Base-by-base conservation (phyloP, 106 monocot species). In the Phalaenopsis aphrodite region DNA sequence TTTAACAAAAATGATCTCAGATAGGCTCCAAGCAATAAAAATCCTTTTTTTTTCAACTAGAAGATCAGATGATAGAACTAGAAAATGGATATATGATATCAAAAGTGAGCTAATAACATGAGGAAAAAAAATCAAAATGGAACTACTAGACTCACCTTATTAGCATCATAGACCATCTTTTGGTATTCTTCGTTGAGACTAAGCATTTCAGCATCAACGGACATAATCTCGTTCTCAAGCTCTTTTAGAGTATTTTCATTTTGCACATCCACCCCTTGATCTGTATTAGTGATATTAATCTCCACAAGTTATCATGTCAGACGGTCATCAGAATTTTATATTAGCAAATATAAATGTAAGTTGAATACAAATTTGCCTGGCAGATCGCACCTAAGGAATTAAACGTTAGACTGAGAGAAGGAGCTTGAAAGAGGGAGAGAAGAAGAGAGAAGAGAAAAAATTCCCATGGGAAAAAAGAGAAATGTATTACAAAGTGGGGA, bases 151-250 rank as follows among this genome's bases (percentile, higher is more conserved):
- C 73, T 36, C 16, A 73, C 73, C 41, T 3, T 42, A 73, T 42
- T 42, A 42, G 17, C 73, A 73, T 73, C 41, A 73, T 42, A 3
- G 0, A 6, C 3, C 42, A 24, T 18, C 73, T 18, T 4, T 73
- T 41, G 73, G 42, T 3, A 73, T 5, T 73, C 68, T 69, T 18
- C 16, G 14, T 42, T 3, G 3, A 73, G 41, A 5, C 41, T 19
- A 17, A 24, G 73, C 14, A 69, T 69, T 69, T 37, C 30, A 69
- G 68, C 68, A 69, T 69, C 38, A 7, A 69, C 14, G 30, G 30
- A 69, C 68, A 73, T 42, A 18, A 73, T 73, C 73, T 73, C 42
- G 18, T 42, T 73, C 41, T 73, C 73, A 16, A 73, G 73, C 41
- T 73, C 41, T 39, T 72, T 73, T 43, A 16, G 73, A 73, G 16